Percentiles rank a stretch among this genome's conserved stretches.
Conservation (phyloP, 2,329 filamentous ascomycete species). For the Colletotrichum simmondsii region DNA sequence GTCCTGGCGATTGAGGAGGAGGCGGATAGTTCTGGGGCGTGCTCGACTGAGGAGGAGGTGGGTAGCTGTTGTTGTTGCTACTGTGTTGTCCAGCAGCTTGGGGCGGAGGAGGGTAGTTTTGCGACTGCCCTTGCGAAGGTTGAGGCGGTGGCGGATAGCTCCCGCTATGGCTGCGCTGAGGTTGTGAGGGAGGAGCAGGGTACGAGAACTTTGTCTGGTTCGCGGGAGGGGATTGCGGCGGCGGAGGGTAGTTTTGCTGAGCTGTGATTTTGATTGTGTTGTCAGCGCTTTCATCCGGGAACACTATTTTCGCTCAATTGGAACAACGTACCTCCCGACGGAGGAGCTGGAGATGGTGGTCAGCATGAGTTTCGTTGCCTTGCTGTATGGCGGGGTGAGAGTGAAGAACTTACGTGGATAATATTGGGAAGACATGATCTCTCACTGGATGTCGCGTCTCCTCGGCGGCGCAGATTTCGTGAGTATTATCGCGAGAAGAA, state of each 20-base stretch:
- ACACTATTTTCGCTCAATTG: neutral
- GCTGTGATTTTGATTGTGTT: conserved; percentile 24
- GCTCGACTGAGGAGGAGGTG: conserved; percentile 43
- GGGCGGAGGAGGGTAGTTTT: conserved; percentile 44
- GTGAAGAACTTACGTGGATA: conserved; percentile 29
- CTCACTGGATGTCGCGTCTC: neutral
- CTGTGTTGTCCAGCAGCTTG: conserved; percentile 37
- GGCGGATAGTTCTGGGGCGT: conserved; percentile 42
- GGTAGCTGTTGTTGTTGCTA: conserved; percentile 40
- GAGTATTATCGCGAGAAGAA: neutral
- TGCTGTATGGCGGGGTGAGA: conserved; percentile 3
- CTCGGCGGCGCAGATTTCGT: neutral
- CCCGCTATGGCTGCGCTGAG: conserved; percentile 37
- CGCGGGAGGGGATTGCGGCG: conserved; percentile 59
- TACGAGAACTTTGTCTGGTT: conserved; percentile 57
- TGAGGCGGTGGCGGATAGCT: conserved; percentile 45
- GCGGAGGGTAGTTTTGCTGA: conserved; percentile 56
- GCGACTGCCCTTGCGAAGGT: conserved; percentile 11
- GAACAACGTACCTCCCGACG: conserved; percentile 25
- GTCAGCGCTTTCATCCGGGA: conserved; percentile 11
- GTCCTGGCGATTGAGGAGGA: conserved; percentile 36
- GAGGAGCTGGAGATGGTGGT: conserved; percentile 24
- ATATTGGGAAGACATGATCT: conserved; percentile 31
- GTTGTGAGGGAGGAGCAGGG: conserved; percentile 49
- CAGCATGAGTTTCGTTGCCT: conserved; percentile 11